Evolutionary conservation across 306 rosid species (phyloP).

Genomic region (Rosa lucieae): DNA sequence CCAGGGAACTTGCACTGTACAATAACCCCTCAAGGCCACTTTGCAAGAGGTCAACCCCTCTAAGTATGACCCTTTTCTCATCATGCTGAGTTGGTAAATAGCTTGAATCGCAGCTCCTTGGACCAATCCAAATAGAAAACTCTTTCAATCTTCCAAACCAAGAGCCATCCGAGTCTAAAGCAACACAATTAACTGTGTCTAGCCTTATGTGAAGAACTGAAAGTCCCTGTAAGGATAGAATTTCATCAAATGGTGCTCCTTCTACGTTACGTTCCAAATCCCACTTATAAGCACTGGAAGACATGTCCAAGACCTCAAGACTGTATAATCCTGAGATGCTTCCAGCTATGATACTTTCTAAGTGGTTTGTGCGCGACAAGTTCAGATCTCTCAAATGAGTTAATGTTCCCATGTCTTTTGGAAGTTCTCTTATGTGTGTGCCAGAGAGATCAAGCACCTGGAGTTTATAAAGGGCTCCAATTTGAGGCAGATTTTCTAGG

Average conservation of each 20-base stretch:
- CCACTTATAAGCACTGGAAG: constrained; percentile 19
- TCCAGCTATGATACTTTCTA: constrained; percentile 14
- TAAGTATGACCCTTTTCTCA: constrained; percentile 23
- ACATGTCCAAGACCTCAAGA: constrained; percentile 20
- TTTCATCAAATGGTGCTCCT: constrained; percentile 25
- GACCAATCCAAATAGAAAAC: constrained; percentile 19
- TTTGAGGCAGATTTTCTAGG: constrained; percentile 16
- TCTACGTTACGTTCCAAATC: constrained; percentile 12
- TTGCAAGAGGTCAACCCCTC: constrained; percentile 18
- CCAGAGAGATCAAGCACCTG: constrained; percentile 10
- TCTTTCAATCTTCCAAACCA: constrained; percentile 17
- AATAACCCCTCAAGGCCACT: constrained; percentile 12
- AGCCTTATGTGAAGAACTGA: constrained; percentile 22
- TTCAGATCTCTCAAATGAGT: constrained; percentile 9
- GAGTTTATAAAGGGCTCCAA: constrained; percentile 16
- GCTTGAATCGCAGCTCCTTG: constrained; percentile 4
- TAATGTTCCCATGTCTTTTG: constrained; percentile 8
- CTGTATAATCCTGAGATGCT: constrained; percentile 9
- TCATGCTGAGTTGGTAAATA: constrained; percentile 11
- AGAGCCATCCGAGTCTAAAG: constrained; percentile 19
- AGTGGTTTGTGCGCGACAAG: not conserved
- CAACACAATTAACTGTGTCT: constrained; percentile 15
- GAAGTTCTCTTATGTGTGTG: constrained; percentile 16
- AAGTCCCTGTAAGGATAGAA: constrained; percentile 5
- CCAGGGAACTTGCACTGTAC: constrained; percentile 14